Conservation (phyloP, 148 eudicot genomes). For the Linanthus parryae region DNA sequence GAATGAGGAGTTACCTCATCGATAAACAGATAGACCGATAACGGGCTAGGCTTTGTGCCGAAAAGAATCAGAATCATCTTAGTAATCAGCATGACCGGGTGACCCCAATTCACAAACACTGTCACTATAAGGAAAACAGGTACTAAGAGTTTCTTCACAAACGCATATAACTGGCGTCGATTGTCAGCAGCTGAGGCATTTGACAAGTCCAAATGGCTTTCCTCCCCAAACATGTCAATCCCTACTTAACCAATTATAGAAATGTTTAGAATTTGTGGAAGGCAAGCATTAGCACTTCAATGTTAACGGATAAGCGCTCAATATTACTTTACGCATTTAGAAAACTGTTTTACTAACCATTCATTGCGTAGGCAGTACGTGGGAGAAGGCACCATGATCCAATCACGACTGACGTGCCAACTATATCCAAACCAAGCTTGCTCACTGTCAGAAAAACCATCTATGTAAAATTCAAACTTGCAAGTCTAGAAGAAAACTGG, state of each 20-base stretch:
- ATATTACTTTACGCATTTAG: background rate
- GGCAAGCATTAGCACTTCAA: no score
- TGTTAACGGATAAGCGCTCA: no score
- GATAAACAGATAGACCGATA: constrained; percentile 27
- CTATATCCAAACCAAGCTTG: constrained; percentile 9
- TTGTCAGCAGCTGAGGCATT: constrained; percentile 14
- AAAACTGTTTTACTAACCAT: constrained; percentile 20
- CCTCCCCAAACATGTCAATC: constrained; percentile 12
- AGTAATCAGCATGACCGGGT: constrained; percentile 21
- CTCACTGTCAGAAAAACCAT: no score
- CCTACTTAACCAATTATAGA: constrained; percentile 9
- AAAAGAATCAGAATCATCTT: constrained; percentile 24
- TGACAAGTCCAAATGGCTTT: constrained; percentile 5
- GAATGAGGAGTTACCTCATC: constrained; percentile 22
- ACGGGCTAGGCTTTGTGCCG: constrained; percentile 37
- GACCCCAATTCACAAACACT: constrained; percentile 28
- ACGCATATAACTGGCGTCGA: constrained; percentile 6
- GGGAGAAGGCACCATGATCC: constrained; percentile 23
- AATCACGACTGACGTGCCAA: constrained; percentile 15
- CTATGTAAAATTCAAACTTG: no score
- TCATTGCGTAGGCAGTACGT: constrained; percentile 8
- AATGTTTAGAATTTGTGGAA: background rate
- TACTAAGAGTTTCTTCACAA: constrained; percentile 18
- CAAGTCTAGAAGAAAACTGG: no score
- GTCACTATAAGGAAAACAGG: constrained; percentile 23